Conservation (phyloP, 495 filamentous ascomycete species). For the Penicillium goetzii region DNA sequence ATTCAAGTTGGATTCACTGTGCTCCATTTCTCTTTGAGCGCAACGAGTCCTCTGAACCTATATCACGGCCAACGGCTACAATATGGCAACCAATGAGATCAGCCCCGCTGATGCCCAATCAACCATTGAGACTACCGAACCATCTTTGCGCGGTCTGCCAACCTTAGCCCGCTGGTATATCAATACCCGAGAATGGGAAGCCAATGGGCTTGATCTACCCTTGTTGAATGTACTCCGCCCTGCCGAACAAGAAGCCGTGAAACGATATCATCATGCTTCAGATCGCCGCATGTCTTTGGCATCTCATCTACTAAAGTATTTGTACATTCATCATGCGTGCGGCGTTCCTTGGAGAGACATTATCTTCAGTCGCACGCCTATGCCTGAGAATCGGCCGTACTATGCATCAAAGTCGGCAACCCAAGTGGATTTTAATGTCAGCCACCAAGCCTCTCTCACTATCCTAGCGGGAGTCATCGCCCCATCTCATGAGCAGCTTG, state of each 20-base stretch:
- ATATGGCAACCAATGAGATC: constrained; percentile 25
- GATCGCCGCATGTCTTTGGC: constrained; percentile 61
- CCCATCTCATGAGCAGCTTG: constrained; percentile 25
- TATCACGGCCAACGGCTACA: background rate
- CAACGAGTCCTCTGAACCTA: background rate
- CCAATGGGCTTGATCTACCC: constrained; percentile 38
- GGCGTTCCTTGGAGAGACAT: constrained; percentile 68
- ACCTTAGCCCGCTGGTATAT: constrained; percentile 49
- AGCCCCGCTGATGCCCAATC: constrained; percentile 14
- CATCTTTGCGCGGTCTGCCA: constrained; percentile 15
- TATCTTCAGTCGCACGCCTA: constrained; percentile 59
- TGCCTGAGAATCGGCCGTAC: constrained; percentile 67
- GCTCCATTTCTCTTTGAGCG: background rate
- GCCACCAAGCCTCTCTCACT: constrained; percentile 82
- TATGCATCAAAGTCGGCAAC: constrained; percentile 46
- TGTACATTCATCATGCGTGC: constrained; percentile 65
- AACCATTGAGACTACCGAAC: constrained; percentile 10
- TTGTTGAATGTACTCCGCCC: constrained; percentile 41
- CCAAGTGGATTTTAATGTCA: constrained; percentile 80
- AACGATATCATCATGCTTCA: constrained; percentile 42
- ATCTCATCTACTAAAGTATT: constrained; percentile 79
- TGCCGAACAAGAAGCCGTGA: constrained; percentile 40
- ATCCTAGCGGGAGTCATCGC: constrained; percentile 55
- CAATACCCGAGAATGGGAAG: constrained; percentile 44
- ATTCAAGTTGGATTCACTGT: too few species aligned